phyloP scores from a whole-genome alignment of 345 rosid species.

The Eucalyptus melliodora region DNA sequence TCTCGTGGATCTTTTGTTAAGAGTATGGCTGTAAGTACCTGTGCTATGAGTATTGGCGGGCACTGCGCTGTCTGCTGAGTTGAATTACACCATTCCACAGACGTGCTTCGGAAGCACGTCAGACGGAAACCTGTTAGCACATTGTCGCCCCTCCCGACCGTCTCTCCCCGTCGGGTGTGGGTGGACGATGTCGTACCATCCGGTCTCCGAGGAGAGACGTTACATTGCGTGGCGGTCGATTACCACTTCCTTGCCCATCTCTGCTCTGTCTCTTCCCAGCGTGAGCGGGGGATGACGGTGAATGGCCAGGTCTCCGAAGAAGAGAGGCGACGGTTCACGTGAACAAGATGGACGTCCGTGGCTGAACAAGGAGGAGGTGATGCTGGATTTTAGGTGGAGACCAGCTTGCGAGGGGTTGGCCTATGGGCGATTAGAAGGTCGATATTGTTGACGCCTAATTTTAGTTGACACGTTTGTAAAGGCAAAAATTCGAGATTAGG shows the following conservation, averaged over 20 bases:
- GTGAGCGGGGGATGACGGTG: fast-evolving
- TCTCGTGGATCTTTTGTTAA: neutral
- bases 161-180: neutral
- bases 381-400: neutral
- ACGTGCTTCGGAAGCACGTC: neutral
- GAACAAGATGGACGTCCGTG: neutral
- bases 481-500: too few species aligned
- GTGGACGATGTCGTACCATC: neutral
- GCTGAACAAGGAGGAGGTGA: neutral
- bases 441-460: fast-evolving
- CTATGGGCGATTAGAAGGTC: neutral
- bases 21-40: neutral
- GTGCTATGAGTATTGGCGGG: neutral
- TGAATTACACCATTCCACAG: neutral
- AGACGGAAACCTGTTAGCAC: neutral
- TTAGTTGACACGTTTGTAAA: fast-evolving
- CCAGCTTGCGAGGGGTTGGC: neutral
- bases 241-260: neutral
- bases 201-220: neutral
- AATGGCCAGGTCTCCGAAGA: neutral
- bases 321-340: fast-evolving
- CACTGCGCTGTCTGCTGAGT: neutral
- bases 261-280: neutral
- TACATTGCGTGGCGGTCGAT: neutral
- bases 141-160: neutral